Evolutionary conservation across 495 filamentous ascomycete genomes (phyloP).

Genomic region (Halenospora varia): DNA sequence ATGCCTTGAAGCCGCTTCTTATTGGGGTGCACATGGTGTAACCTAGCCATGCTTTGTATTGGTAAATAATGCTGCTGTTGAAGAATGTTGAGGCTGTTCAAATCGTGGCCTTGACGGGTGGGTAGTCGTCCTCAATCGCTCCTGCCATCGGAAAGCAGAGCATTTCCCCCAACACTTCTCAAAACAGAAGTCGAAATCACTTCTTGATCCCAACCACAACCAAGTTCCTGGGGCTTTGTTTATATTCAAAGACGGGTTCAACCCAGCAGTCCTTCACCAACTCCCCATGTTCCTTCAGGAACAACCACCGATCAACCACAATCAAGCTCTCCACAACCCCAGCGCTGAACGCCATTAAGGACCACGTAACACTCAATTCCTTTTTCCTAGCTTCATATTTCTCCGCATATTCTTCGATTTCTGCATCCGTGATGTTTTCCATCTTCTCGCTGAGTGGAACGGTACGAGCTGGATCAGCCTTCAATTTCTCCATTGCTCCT

Average conservation of each 20-base stretch:
- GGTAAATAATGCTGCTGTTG: too few relatives aligned
- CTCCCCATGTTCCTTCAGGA: conserved; percentile 69
- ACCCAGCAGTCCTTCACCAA: conserved; percentile 77
- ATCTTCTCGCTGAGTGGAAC: conserved; percentile 56
- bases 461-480: conserved; percentile 51
- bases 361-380: conserved; percentile 84
- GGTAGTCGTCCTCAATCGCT: too few relatives aligned
- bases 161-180: too few relatives aligned
- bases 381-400: conserved; percentile 64
- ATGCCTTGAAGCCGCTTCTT: too few relatives aligned
- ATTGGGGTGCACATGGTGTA: too few relatives aligned
- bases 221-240: conserved; percentile 80
- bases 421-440: conserved; percentile 61
- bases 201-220: conserved; percentile 86
- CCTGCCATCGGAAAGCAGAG: too few relatives aligned
- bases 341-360: conserved; percentile 91
- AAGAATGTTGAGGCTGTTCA: too few relatives aligned
- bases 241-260: conserved; percentile 87
- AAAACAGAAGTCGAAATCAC: too few relatives aligned
- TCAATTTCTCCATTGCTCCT: conserved; percentile 73
- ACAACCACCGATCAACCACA: conserved; percentile 89
- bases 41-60: too few relatives aligned
- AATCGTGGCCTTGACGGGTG: too few relatives aligned
- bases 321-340: conserved; percentile 83
- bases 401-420: conserved; percentile 65